Evolutionary conservation across 2,329 filamentous ascomycete species (phyloP).

Genomic region (Trichophyton verrucosum): DNA sequence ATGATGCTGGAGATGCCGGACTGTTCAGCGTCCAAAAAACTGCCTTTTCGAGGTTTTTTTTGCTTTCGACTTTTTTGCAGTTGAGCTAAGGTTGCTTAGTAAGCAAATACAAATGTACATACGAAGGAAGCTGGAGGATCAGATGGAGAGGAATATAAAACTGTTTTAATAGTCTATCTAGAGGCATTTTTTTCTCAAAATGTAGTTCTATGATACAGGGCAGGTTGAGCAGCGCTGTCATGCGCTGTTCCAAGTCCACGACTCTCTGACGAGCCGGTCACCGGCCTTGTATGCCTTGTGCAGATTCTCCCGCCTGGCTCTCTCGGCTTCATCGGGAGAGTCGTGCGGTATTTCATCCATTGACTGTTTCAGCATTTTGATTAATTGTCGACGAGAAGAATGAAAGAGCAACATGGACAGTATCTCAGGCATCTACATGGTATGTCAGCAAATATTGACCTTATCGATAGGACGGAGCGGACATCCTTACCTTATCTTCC

Average conservation of each 20-base stretch:
- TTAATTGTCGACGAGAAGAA: constrained; percentile 63
- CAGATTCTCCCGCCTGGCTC: constrained; percentile 53
- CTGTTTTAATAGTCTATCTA: background rate
- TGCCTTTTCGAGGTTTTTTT: background rate
- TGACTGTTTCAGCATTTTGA: constrained; percentile 55
- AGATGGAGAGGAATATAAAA: background rate
- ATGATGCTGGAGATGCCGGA: background rate
- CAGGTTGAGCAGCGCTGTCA: background rate
- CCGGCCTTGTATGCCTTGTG: constrained; percentile 41
- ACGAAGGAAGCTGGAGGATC: background rate
- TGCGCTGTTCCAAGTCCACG: background rate
- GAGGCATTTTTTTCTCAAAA: background rate
- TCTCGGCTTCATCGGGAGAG: constrained; percentile 33
- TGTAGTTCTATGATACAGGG: background rate
- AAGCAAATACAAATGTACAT: background rate
- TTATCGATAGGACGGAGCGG: background rate
- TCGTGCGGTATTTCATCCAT: constrained; percentile 40
- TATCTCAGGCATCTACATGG: constrained; percentile 58
- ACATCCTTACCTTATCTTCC: constrained; percentile 41
- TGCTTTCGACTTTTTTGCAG: background rate
- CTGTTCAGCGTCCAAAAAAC: constrained; percentile 4
- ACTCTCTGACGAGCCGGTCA: background rate
- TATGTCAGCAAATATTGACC: constrained; percentile 2
- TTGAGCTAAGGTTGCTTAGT: background rate
- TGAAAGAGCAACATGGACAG: constrained; percentile 86